Percentiles rank a stretch among this genome's conserved stretches.
Conservation (phyloP, 2,329 filamentous ascomycete species). For the Cylindrodendrum hubeiense region DNA sequence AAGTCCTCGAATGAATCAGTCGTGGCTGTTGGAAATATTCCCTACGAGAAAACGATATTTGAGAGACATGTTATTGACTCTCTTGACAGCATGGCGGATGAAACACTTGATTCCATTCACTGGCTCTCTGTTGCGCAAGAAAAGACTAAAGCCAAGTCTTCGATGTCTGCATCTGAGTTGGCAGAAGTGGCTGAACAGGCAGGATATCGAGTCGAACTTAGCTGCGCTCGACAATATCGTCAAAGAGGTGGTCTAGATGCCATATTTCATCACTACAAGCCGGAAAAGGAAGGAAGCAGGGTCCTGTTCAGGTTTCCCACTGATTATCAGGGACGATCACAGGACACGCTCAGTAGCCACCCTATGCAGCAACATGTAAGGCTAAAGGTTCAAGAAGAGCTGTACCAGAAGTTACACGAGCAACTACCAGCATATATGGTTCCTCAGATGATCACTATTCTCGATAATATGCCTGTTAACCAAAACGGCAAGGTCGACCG, state of each 20-base stretch:
- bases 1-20: neutral
- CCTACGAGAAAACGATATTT: constrained; percentile 46
- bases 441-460: constrained; percentile 31
- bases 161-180: constrained; percentile 21
- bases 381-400: neutral
- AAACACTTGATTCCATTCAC: neutral
- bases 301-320: constrained; percentile 40
- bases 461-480: constrained; percentile 44
- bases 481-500: constrained; percentile 43
- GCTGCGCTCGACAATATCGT: constrained; percentile 56
- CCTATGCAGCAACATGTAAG: neutral
- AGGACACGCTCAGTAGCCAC: neutral
- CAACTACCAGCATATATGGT: constrained; percentile 44
- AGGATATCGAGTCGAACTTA: constrained; percentile 60
- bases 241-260: constrained; percentile 44
- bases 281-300: constrained; percentile 15
- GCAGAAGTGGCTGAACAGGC: constrained; percentile 41
- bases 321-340: neutral
- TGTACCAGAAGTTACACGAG: neutral
- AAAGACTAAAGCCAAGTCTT: too few relatives aligned
- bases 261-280: constrained; percentile 51
- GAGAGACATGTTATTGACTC: constrained; percentile 36
- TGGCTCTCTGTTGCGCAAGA: neutral
- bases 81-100: constrained; percentile 9
- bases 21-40: constrained; percentile 41